Conservation (phyloP, 805 yeast species). For the Ogataea zsoltii region DNA sequence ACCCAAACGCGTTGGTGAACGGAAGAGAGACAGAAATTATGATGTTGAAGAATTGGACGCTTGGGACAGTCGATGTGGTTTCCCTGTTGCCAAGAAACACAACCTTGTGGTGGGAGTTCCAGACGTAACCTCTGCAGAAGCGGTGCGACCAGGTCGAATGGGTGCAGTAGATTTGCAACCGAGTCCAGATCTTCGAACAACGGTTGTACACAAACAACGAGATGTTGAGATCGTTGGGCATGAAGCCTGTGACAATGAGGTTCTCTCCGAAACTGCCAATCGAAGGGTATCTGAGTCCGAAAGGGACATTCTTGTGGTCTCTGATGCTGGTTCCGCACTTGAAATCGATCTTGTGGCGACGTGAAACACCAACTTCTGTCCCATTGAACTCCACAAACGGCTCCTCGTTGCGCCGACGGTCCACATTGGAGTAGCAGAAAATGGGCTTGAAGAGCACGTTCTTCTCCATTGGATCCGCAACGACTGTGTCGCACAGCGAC, state of each 20-base stretch:
- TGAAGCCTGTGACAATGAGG: conserved; percentile 59
- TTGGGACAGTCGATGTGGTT: conserved; percentile 46
- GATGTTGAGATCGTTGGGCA: conserved; percentile 47
- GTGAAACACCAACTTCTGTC: conserved; percentile 6
- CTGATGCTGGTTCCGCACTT: conserved; percentile 4
- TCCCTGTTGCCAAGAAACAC: conserved; percentile 56
- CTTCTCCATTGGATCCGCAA: conserved; percentile 6
- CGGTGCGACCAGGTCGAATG: conserved; percentile 57
- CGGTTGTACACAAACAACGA: conserved; percentile 52
- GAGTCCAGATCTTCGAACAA: conserved; percentile 63
- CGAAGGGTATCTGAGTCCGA: conserved; percentile 52
- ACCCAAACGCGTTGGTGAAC: conserved; percentile 45
- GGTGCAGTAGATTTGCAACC: conserved; percentile 54
- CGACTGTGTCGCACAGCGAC: conserved; percentile 9
- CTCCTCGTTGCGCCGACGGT: conserved; percentile 9
- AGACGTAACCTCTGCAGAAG: conserved; percentile 66
- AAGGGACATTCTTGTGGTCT: conserved; percentile 39
- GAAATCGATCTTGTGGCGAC: conserved; percentile 8
- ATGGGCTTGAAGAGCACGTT: conserved; percentile 7
- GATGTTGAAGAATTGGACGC: conserved; percentile 48
- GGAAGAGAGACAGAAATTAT: conserved; percentile 54
- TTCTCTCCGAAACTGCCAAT: conserved; percentile 70
- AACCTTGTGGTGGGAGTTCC: conserved; percentile 79
- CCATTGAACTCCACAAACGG: conserved; percentile 28
- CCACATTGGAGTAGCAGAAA: conserved; percentile 11